A percentile compares a stretch with the other conserved stretches of the same genome.
phyloP scores from a whole-genome alignment of 306 rosid genomes.

The Casuarina cunninghamiana region DNA sequence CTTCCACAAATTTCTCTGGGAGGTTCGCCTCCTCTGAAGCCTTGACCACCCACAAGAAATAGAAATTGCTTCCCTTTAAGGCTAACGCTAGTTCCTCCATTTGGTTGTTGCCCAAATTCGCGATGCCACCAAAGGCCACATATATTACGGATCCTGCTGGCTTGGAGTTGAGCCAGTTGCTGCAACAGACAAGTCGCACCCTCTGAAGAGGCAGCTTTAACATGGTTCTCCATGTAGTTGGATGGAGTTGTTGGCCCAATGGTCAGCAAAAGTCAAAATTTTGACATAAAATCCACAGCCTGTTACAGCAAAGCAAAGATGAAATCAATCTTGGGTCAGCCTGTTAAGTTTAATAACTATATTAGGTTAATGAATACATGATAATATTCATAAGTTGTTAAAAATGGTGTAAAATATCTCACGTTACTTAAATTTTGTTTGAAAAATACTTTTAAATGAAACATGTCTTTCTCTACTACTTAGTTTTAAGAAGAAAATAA shows the following conservation, averaged over 20 bases:
- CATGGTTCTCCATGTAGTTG: constrained; percentile 40
- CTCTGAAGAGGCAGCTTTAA: constrained; percentile 37
- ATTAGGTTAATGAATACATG: no score
- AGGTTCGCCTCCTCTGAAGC: constrained; percentile 15
- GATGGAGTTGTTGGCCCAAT: constrained; percentile 70
- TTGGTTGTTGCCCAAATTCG: constrained; percentile 6
- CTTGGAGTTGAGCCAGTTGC: constrained; percentile 39
- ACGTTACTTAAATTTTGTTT: no score
- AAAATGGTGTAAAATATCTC: no score
- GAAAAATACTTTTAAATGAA: no score
- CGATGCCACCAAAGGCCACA: constrained; percentile 15
- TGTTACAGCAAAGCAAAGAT: not conserved
- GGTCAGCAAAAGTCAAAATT: constrained; percentile 44
- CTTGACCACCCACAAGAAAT: constrained; percentile 24
- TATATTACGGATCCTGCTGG: constrained; percentile 16
- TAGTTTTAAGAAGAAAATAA: no score
- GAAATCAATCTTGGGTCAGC: no score
- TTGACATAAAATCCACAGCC: constrained; percentile 59
- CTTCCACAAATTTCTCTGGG: constrained; percentile 11
- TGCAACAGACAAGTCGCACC: constrained; percentile 24
- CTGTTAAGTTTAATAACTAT: no score
- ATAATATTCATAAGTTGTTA: no score
- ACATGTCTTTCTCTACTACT: no score
- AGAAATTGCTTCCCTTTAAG: not conserved
- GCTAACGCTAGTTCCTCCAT: constrained; percentile 19